Conservation (phyloP, 768 basidiomycete species). For the Pleurotus tuber-regium region DNA sequence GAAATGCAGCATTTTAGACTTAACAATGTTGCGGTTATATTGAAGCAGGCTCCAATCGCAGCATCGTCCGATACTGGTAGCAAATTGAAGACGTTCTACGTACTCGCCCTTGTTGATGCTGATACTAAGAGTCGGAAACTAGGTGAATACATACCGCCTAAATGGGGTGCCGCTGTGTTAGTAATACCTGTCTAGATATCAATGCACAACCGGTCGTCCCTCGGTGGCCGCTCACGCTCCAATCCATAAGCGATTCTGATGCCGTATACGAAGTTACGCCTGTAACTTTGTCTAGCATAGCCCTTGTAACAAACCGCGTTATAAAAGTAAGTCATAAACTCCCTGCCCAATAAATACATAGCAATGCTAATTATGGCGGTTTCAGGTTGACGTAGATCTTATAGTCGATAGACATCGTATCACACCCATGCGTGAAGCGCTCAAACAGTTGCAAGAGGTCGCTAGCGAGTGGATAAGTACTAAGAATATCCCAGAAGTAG, state of each 20-base stretch:
- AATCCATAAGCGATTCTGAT: constrained; percentile 43
- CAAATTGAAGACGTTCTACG: constrained; percentile 57
- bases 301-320: constrained; percentile 64
- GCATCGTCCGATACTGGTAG: constrained; percentile 41
- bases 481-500: constrained; percentile 64
- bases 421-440: constrained; percentile 55
- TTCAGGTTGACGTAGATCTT: constrained; percentile 65
- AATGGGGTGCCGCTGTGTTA: background rate
- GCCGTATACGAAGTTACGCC: constrained; percentile 63
- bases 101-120: constrained; percentile 69
- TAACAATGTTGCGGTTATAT: constrained; percentile 67
- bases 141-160: constrained; percentile 36
- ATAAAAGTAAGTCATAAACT: constrained; percentile 70
- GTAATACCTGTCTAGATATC: constrained; percentile 43
- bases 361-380: too few relatives aligned
- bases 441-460: constrained; percentile 45
- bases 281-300: constrained; percentile 72
- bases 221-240: constrained; percentile 67
- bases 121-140: constrained; percentile 53
- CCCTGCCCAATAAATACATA: too few relatives aligned
- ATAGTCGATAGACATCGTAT: constrained; percentile 69
- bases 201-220: constrained; percentile 63
- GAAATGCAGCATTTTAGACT: constrained; percentile 65
- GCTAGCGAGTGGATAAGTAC: constrained; percentile 55
- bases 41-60: constrained; percentile 58